These are phyloP conservation scores for Penicillium verrucosum DNA, from an alignment of 2,329 filamentous ascomycete genomes.

Conservation along the genomic window DNA sequence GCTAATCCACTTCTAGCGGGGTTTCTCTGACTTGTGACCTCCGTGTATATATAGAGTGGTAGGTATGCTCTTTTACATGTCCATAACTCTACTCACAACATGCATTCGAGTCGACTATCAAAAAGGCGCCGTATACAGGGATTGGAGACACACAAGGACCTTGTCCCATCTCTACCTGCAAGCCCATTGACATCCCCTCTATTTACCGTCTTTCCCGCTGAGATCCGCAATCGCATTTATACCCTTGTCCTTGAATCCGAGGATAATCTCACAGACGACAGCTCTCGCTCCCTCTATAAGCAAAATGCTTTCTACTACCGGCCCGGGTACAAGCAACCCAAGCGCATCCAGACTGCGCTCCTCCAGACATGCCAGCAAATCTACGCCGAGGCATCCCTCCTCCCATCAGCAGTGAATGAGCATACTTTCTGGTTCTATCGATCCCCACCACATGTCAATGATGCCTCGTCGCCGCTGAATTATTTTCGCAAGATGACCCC, in stretches of 20 bases:
- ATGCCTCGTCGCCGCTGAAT: constrained; percentile 7
- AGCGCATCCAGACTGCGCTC: constrained; percentile 30
- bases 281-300: constrained; percentile 12
- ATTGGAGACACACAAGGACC: background rate
- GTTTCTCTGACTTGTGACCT: background rate
- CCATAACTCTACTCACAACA: background rate
- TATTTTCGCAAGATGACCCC: constrained; percentile 21
- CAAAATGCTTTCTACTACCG: constrained; percentile 26
- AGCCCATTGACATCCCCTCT: background rate
- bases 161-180: constrained; percentile 1
- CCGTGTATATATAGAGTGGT: background rate
- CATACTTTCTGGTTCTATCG: constrained; percentile 30
- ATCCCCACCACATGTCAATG: constrained; percentile 17
- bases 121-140: background rate
- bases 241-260: background rate
- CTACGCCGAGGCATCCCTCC: constrained; percentile 38
- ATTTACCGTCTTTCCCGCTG: background rate
- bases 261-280: background rate
- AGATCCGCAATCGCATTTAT: constrained; percentile 2
- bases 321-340: constrained; percentile 31
- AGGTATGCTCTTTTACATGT: background rate
- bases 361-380: constrained; percentile 39
- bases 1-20: background rate
- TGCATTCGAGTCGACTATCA: background rate
- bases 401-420: constrained; percentile 33